Evolutionary conservation across 2,329 filamentous ascomycete genomes (phyloP), one percentile per base, ranked within the genome.

Genomic region (Venturia effusa): DNA sequence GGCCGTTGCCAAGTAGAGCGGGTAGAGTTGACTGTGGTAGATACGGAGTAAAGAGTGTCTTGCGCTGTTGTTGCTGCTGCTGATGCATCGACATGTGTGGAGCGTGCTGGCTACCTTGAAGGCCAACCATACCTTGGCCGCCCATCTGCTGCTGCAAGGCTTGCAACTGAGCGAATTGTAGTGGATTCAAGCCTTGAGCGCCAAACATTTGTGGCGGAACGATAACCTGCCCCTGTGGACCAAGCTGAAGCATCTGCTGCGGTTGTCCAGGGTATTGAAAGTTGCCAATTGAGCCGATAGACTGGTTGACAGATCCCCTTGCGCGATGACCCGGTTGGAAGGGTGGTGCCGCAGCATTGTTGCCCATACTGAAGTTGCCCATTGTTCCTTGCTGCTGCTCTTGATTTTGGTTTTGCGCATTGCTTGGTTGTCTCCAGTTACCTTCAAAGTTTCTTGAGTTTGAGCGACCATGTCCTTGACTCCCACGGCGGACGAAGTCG

Each of bases 1-100:
- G 92, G 22, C 94, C 94, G 71, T 97, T 91, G 66, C 86, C 88
- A 65, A 97, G 84, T 45, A 99, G 84, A 61, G 92, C 93, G 65
- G 94, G 94, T 24, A 99, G 82, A 65, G 89, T 95, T 7, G 93
- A 93, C 75, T 99, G 94, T 19, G 94, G 93, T 61, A 99, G 84
- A 72, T 99, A 99, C 67, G 94, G 94, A 70, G 94, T 97, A 79
- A 99, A 99, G 27, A 99, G 84, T 1, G 94, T 99, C 83, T 99
- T 99, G 73, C 94, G 88, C 79, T 96, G 92, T 74, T 93, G 88
- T 67, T 88, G 85, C 69, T 88, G 84, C 68, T 86, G 75, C 59
- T 78, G 76, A 65, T 78, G 77, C 71, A 79, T 76, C 67, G 85
- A 71, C 81, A 86, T 74, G 78, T 85, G 74, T 48, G 78, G 85